Evolutionary conservation across 257 asterid species (phyloP).

Genomic region (Parsonsia alboflavescens): DNA sequence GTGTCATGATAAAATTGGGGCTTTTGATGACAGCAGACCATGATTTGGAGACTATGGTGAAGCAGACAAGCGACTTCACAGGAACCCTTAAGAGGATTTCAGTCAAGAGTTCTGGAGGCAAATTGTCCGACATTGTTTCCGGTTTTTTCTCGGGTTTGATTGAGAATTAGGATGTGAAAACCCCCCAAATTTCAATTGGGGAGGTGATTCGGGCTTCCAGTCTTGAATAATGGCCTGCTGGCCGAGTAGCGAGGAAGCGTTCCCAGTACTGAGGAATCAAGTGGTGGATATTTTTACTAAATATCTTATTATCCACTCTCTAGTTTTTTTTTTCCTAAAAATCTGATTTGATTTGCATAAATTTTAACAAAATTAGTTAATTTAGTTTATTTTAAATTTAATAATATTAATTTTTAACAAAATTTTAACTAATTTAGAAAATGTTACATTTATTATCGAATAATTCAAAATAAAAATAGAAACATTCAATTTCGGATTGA

Average conservation of each 20-base stretch:
- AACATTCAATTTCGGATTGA: too few relatives aligned
- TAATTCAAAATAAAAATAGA: too few relatives aligned
- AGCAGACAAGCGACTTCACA: conserved; percentile 37
- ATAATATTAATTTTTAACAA: too few relatives aligned
- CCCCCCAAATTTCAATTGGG: neutral
- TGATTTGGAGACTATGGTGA: conserved; percentile 42
- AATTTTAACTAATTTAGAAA: too few relatives aligned
- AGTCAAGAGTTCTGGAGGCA: conserved; percentile 38
- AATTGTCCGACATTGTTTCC: conserved; percentile 35
- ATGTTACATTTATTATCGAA: too few relatives aligned
- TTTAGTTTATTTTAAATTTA: too few relatives aligned
- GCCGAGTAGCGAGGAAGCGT: neutral
- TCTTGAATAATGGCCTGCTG: neutral
- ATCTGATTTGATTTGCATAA: too few relatives aligned
- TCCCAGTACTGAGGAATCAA: too few relatives aligned
- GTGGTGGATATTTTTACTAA: too few relatives aligned
- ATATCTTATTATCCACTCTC: too few relatives aligned
- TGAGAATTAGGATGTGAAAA: neutral
- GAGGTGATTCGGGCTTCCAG: neutral
- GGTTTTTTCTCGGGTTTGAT: neutral
- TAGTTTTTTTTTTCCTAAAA: too few relatives aligned
- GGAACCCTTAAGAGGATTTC: conserved; percentile 48
- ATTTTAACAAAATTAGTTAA: too few relatives aligned
- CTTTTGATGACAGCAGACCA: conserved; percentile 45
- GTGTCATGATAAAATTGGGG: conserved; percentile 35